These are phyloP conservation scores for Diophrys appendiculata DNA, from an alignment of 73 alveolate species.

Conservation along the genomic window DNA sequence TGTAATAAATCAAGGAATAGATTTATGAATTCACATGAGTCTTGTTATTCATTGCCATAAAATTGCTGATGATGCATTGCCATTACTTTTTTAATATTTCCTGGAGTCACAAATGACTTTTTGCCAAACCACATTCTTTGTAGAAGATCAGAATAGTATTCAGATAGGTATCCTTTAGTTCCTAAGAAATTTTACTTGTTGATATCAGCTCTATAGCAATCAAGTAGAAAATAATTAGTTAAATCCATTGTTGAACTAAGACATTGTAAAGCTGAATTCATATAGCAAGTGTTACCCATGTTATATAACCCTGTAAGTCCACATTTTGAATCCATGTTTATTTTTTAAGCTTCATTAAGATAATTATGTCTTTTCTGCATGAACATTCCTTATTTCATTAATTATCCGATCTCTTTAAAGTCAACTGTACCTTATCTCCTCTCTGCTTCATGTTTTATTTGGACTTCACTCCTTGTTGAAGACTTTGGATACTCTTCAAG, in stretches of 20 bases:
- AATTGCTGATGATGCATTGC: conserved; percentile 64
- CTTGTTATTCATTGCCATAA: conserved; percentile 78
- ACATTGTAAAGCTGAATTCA: conserved; percentile 96
- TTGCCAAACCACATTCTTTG: conserved; percentile 78
- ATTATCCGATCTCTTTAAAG: conserved; percentile 55
- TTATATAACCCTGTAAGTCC: conserved; percentile 89
- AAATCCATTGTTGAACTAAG: conserved; percentile 75
- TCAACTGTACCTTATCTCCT: conserved; percentile 30
- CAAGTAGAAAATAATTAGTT: conserved; percentile 72
- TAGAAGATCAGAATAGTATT: conserved; percentile 64
- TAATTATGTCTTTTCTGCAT: conserved; percentile 45
- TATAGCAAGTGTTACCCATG: conserved; percentile 98
- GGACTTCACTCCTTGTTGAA: too few species aligned
- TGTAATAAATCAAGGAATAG: conserved; percentile 93
- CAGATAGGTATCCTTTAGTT: conserved; percentile 80
- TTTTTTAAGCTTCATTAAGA: conserved; percentile 63
- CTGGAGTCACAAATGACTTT: conserved; percentile 64
- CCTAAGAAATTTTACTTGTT: conserved; percentile 88
- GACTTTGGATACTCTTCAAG: too few species aligned
- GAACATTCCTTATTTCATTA: conserved; percentile 66
- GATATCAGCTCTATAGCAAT: conserved; percentile 68
- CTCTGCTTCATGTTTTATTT: too few species aligned
- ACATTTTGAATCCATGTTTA: conserved; percentile 24
- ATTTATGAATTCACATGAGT: conserved; percentile 87
- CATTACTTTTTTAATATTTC: conserved; percentile 57